Evolutionary conservation across 2,329 filamentous ascomycete genomes (phyloP).

Genomic region (Fusarium sp.): DNA sequence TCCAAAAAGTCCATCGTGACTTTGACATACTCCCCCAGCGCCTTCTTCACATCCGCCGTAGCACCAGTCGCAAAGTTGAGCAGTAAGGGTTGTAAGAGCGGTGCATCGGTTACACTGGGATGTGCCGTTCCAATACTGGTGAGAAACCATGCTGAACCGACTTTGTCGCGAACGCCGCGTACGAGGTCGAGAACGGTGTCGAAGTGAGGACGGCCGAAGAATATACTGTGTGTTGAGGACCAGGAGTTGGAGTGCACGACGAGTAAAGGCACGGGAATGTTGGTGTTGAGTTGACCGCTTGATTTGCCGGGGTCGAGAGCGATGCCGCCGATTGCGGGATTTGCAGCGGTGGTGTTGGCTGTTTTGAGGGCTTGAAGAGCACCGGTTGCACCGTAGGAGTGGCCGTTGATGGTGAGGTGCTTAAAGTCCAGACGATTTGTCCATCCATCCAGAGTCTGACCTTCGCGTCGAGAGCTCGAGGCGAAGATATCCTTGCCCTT

Average conservation of each 20-base stretch:
- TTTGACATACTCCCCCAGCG: constrained; percentile 70
- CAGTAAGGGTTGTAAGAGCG: constrained; percentile 70
- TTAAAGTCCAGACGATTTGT: constrained; percentile 63
- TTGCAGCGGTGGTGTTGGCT: constrained; percentile 46
- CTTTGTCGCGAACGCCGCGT: constrained; percentile 56
- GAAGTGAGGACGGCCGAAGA: constrained; percentile 74
- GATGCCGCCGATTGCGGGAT: constrained; percentile 65
- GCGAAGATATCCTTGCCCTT: constrained; percentile 50
- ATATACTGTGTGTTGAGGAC: constrained; percentile 67
- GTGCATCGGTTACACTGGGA: constrained; percentile 74
- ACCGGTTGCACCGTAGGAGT: constrained; percentile 75
- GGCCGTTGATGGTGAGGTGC: constrained; percentile 68
- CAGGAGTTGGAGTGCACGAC: constrained; percentile 74
- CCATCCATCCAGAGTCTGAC: constrained; percentile 61
- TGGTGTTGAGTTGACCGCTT: constrained; percentile 70
- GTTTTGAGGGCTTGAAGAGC: constrained; percentile 70
- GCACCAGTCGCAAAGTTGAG: constrained; percentile 72
- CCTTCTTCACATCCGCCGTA: constrained; percentile 66
- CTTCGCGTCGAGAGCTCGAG: constrained; percentile 62
- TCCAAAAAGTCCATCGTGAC: constrained; percentile 68
- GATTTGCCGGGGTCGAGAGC: constrained; percentile 75
- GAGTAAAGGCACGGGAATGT: constrained; percentile 68
- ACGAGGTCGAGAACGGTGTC: constrained; percentile 70
- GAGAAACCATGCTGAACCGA: constrained; percentile 64
- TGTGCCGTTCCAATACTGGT: constrained; percentile 68